phyloP scores from a whole-genome alignment of 352 stramenopile species.

The Phytopythium litorale region DNA sequence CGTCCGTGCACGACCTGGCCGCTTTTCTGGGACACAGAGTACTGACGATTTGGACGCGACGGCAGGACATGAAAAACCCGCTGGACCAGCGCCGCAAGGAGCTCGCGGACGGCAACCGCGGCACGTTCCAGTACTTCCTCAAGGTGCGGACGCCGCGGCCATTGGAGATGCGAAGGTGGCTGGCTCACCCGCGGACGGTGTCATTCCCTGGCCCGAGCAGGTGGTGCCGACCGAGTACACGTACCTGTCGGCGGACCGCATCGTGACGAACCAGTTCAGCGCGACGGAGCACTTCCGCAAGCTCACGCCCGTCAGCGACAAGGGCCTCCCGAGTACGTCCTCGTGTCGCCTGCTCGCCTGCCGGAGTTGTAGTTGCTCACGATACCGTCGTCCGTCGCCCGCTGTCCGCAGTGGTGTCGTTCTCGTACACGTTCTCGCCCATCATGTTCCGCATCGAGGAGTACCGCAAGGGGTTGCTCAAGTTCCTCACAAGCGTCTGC shows the following conservation, averaged over 20 bases:
- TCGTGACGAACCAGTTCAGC: slow-evolving; percentile 98
- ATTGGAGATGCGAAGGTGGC: neutral
- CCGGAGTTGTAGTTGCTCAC: slow-evolving; percentile 10
- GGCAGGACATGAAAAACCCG: slow-evolving; percentile 82
- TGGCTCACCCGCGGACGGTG: neutral
- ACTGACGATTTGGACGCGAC: neutral
- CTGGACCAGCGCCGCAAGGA: slow-evolving; percentile 66
- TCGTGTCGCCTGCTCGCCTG: neutral
- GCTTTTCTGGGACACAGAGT: neutral
- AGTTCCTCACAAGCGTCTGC: slow-evolving; percentile 92
- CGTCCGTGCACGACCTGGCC: neutral
- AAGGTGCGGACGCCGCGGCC: slow-evolving; percentile 32
- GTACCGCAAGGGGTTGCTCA: slow-evolving; percentile 82
- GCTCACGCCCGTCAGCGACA: slow-evolving; percentile 84
- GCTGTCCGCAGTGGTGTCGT: slow-evolving; percentile 87
- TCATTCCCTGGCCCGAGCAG: slow-evolving; percentile 27
- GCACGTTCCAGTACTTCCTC: slow-evolving; percentile 83
- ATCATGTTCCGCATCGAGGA: slow-evolving; percentile 96
- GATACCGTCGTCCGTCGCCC: slow-evolving; percentile 1
- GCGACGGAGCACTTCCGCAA: slow-evolving; percentile 95
- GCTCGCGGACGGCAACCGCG: slow-evolving; percentile 42
- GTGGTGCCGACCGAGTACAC: slow-evolving; percentile 96
- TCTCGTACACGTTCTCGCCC: slow-evolving; percentile 96
- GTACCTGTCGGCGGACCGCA: slow-evolving; percentile 80
- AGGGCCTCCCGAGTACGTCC: slow-evolving; percentile 74